These are phyloP conservation scores for Saccharum spontaneum DNA, from an alignment of 176 grass and related monocot species.

Conservation along the genomic window DNA sequence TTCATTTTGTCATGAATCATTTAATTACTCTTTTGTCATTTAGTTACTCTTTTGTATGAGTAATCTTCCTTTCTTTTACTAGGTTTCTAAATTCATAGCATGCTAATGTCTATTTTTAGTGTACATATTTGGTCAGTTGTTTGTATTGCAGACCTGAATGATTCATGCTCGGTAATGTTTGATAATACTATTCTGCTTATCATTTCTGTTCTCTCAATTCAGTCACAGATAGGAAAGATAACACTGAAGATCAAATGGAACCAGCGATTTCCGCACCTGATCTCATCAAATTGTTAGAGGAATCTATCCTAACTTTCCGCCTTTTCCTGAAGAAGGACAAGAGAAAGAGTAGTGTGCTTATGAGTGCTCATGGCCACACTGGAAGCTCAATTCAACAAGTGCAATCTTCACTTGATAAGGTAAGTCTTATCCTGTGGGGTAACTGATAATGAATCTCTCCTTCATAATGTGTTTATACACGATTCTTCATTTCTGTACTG, in stretches of 20 bases:
- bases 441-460: neutral
- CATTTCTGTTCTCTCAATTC: conserved; percentile 25
- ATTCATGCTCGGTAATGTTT: neutral
- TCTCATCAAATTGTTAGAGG: conserved; percentile 79
- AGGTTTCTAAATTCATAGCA: neutral
- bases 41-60: neutral
- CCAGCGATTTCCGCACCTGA: conserved; percentile 58
- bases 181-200: neutral
- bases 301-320: conserved; percentile 84
- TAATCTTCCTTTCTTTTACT: neutral
- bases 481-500: neutral
- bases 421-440: conserved; percentile 10
- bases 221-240: conserved; percentile 58
- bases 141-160: conserved; percentile 3
- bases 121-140: neutral
- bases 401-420: conserved; percentile 89
- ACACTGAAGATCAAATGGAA: conserved; percentile 51
- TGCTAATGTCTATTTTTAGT: neutral
- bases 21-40: neutral
- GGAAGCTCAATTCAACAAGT: conserved; percentile 88
- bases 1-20: neutral
- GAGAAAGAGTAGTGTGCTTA: conserved; percentile 62
- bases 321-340: conserved; percentile 93
- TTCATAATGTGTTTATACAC: neutral
- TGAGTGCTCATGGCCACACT: conserved; percentile 51